Conservation (phyloP, 176 grass and related monocot genomes). For the Rhynchospora pubera region DNA sequence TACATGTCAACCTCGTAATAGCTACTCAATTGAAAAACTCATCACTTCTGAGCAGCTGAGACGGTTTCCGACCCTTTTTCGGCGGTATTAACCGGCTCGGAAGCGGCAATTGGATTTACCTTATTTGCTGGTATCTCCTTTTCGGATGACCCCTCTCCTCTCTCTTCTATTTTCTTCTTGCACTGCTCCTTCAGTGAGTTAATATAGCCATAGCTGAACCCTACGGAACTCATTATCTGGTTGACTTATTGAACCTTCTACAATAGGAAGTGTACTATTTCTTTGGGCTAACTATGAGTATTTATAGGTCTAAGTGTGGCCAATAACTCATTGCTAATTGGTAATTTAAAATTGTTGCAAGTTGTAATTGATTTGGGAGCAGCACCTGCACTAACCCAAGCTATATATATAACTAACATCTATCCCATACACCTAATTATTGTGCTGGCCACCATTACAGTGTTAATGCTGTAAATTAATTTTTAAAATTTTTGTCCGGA, state of each 20-base stretch:
- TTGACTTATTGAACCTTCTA: neutral
- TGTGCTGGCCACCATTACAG: conserved; percentile 12
- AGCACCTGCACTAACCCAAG: conserved; percentile 4
- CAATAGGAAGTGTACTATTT: neutral
- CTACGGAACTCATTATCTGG: conserved; percentile 21
- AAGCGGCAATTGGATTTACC: conserved; percentile 16
- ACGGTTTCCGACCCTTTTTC: neutral
- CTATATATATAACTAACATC: neutral
- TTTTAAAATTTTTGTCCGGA: neutral
- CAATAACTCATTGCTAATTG: neutral
- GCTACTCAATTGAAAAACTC: neutral
- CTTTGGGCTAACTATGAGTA: neutral
- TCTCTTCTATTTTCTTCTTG: conserved; percentile 18
- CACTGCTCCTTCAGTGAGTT: conserved; percentile 17
- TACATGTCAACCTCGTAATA: neutral
- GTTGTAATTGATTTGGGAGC: neutral
- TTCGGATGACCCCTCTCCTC: conserved; percentile 10
- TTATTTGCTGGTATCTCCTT: conserved; percentile 7
- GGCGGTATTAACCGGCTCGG: neutral
- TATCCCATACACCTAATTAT: conserved; percentile 6
- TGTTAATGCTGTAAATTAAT: neutral
- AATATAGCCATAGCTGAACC: conserved; percentile 28
- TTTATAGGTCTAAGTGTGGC: neutral
- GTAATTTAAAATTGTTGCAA: neutral
- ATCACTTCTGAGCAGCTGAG: neutral